Percentiles rank a stretch among this genome's conserved stretches.
phyloP scores from a whole-genome alignment of 2,329 filamentous ascomycete genomes.

The Pestalotiopsis sp. region DNA sequence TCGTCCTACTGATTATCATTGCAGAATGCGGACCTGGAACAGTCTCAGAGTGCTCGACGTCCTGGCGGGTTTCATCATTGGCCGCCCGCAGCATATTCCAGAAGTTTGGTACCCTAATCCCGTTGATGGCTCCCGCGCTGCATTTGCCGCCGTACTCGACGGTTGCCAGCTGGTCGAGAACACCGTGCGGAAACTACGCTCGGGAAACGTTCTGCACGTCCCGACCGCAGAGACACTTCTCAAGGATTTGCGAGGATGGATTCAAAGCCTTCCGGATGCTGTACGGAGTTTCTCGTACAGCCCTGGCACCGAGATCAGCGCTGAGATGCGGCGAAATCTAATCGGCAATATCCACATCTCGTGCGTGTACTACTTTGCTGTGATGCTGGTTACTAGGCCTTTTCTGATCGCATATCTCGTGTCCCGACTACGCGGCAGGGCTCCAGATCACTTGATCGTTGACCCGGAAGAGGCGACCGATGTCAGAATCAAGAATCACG shows the following conservation, averaged over 20 bases:
- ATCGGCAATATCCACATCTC: constrained; percentile 1
- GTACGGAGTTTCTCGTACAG: not conserved
- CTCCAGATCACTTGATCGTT: constrained; percentile 1
- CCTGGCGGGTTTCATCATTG: not conserved
- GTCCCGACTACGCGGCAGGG: not conserved
- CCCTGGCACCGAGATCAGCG: not conserved
- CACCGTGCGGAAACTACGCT: not conserved
- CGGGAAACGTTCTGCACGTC: not conserved
- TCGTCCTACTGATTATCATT: not conserved
- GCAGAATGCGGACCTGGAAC: not conserved
- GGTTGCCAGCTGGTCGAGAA: not conserved
- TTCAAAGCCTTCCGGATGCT: not conserved
- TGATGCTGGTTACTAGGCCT: constrained; percentile 1
- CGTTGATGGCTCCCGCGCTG: no score
- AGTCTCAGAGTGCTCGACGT: constrained; percentile 2
- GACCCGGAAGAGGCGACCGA: constrained; percentile 1
- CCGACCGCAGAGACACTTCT: not conserved
- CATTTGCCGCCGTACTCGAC: not conserved
- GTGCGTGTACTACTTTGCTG: constrained; percentile 1
- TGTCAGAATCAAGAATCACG: not conserved
- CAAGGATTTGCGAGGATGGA: not conserved
- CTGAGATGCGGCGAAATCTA: not conserved
- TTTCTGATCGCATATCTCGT: constrained; percentile 1
- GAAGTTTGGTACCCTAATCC: not conserved
- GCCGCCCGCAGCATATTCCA: not conserved